These are phyloP conservation scores for Mycena citricolor DNA, from an alignment of 1,284 basidiomycete genomes.

Conservation along the genomic window DNA sequence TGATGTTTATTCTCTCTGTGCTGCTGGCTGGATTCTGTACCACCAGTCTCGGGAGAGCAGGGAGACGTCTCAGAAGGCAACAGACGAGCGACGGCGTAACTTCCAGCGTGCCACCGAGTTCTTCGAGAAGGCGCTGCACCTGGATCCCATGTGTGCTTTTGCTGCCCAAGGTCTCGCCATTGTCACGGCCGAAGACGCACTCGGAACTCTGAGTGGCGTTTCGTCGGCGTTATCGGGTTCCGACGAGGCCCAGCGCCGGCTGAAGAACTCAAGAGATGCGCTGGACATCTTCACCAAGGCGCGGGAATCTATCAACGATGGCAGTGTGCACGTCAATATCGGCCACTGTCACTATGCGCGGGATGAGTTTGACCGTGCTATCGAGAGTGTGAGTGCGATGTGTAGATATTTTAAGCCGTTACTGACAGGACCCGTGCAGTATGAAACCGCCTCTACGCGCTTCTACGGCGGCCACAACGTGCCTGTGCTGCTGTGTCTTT, in stretches of 20 bases:
- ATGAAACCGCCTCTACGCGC: conserved; percentile 80
- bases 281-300: conserved; percentile 87
- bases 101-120: conserved; percentile 85
- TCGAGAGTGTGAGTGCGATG: conserved; percentile 79
- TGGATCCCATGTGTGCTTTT: conserved; percentile 83
- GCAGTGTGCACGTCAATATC: conserved; percentile 91
- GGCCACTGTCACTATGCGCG: conserved; percentile 90
- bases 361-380: conserved; percentile 91
- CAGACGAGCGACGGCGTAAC: conserved; percentile 72
- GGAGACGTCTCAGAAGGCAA: conserved; percentile 53
- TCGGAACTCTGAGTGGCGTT: conserved; percentile 59
- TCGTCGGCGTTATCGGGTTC: conserved; percentile 34
- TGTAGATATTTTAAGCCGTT: not conserved
- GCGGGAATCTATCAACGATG: conserved; percentile 80
- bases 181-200: conserved; percentile 84
- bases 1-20: conserved; percentile 89
- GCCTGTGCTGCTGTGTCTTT: conserved; percentile 77
- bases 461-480: conserved; percentile 74
- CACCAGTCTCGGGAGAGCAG: conserved; percentile 79
- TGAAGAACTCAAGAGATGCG: conserved; percentile 79
- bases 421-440: conserved; percentile 46
- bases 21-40: conserved; percentile 84
- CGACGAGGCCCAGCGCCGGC: conserved; percentile 65
- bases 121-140: conserved; percentile 83
- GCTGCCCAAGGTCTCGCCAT: conserved; percentile 94